Evolutionary conservation across 2,329 filamentous ascomycete species (phyloP).

Genomic region (Stagonosporopsis cucurbitacearum): DNA sequence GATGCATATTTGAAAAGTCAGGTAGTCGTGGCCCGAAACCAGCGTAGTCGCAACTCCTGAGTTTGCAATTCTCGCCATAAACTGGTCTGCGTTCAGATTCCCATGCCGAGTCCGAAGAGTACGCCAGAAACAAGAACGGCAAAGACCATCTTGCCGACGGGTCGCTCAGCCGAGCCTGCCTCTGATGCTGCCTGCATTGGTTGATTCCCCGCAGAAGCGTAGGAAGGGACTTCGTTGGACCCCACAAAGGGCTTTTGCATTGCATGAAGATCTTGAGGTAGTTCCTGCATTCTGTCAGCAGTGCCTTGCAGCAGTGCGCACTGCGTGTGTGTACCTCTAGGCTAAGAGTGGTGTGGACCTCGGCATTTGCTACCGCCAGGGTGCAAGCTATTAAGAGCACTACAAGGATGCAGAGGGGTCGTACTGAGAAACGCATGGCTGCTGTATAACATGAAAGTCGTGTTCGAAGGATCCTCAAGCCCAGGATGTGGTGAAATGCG

Average conservation of each 20-base stretch:
- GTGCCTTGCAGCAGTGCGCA: background rate
- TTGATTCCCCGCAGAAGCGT: background rate
- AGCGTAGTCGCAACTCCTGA: background rate
- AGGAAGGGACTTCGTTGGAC: background rate
- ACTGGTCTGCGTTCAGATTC: slow-evolving; percentile 1
- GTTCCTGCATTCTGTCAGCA: background rate
- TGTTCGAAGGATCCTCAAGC: background rate
- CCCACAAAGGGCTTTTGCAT: background rate
- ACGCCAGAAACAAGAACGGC: slow-evolving; percentile 10
- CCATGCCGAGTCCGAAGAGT: slow-evolving; percentile 18
- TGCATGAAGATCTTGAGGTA: background rate
- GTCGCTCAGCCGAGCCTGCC: slow-evolving; percentile 11
- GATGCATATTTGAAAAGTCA: background rate
- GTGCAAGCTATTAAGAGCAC: slow-evolving; percentile 3
- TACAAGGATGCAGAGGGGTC: background rate
- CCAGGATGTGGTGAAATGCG: background rate
- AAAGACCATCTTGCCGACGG: slow-evolving; percentile 9
- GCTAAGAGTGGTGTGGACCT: background rate
- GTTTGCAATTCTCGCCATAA: background rate
- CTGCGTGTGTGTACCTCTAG: background rate
- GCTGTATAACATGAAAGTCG: background rate
- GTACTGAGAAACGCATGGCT: slow-evolving; percentile 3
- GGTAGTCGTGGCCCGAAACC: background rate
- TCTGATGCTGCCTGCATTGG: slow-evolving; percentile 17
- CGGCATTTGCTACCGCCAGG: slow-evolving; percentile 2